phyloP scores from a whole-genome alignment of 768 basidiomycete genomes.

The Gloeostereum incarnatum region DNA sequence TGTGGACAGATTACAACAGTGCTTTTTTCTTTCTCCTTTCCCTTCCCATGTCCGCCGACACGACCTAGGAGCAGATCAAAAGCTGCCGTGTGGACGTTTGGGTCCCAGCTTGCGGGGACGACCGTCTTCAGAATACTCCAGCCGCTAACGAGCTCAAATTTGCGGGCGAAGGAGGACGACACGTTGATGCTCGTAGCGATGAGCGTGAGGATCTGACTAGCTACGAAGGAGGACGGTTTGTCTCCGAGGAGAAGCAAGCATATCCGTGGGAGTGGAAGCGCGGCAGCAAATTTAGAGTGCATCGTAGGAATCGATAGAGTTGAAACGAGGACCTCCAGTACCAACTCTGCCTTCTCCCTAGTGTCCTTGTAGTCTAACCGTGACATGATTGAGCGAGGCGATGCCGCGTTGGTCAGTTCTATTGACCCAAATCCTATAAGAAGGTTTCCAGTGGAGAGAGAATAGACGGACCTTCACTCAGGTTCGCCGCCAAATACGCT shows the following conservation, averaged over 20 bases:
- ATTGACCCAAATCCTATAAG: background rate
- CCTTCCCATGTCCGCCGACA: conserved; percentile 9
- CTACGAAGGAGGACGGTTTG: conserved; percentile 52
- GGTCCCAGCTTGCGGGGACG: conserved; percentile 63
- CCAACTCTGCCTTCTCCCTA: conserved; percentile 56
- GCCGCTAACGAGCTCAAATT: conserved; percentile 80
- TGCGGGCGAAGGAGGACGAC: conserved; percentile 60
- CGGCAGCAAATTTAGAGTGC: conserved; percentile 61
- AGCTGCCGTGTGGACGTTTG: conserved; percentile 52
- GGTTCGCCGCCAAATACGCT: conserved; percentile 76
- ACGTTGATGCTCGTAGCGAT: conserved; percentile 45
- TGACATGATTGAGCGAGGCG: conserved; percentile 50
- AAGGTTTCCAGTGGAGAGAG: conserved; percentile 4
- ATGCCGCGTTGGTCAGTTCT: conserved; percentile 16
- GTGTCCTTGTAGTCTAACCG: conserved; percentile 38
- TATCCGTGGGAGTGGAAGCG: conserved; percentile 73
- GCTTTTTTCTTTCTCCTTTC: conserved; percentile 11
- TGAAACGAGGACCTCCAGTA: conserved; percentile 56
- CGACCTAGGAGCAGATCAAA: conserved; percentile 63
- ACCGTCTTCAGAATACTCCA: conserved; percentile 69
- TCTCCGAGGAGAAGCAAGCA: conserved; percentile 73
- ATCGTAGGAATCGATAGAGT: conserved; percentile 47
- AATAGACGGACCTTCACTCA: conserved; percentile 48
- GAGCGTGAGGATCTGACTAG: conserved; percentile 49
- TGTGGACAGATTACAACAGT: conserved; percentile 47